phyloP scores from a whole-genome alignment of 1,284 basidiomycete species.

The Apiotrichum veenhuisii region DNA sequence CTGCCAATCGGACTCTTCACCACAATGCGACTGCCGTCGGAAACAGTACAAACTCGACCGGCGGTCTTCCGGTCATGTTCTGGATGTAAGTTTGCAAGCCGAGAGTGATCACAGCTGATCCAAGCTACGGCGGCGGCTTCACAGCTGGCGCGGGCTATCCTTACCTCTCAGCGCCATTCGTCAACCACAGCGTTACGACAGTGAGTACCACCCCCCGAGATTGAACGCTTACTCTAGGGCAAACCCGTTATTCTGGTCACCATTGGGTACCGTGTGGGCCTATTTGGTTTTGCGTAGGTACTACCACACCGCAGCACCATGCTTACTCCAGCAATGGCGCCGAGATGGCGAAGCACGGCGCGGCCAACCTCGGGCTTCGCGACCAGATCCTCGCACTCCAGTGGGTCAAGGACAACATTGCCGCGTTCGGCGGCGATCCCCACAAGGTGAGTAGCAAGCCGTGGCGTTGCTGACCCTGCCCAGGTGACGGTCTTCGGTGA shows the following conservation, averaged over 20 bases:
- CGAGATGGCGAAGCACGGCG: slow-evolving; percentile 35
- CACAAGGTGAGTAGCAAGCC: slow-evolving; percentile 32
- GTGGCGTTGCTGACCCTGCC: no score
- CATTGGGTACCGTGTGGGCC: slow-evolving; percentile 51
- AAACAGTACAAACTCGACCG: slow-evolving; percentile 2
- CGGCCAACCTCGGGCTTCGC: slow-evolving; percentile 47
- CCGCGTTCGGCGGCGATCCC: slow-evolving; percentile 53
- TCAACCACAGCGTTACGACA: slow-evolving; percentile 9
- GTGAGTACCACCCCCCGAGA: slow-evolving; percentile 5
- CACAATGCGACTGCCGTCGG: not conserved
- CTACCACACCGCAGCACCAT: not conserved
- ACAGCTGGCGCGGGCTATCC: slow-evolving; percentile 17
- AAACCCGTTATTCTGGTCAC: slow-evolving; percentile 49
- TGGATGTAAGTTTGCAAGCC: slow-evolving; percentile 24
- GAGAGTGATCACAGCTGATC: not conserved
- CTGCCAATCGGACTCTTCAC: no score
- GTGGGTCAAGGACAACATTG: slow-evolving; percentile 54
- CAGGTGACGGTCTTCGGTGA: slow-evolving; percentile 47
- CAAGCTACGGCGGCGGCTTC: slow-evolving; percentile 44
- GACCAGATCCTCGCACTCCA: slow-evolving; percentile 53
- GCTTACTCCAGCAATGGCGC: slow-evolving; percentile 26
- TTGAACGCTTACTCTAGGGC: slow-evolving; percentile 15
- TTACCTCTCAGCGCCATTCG: slow-evolving; percentile 24
- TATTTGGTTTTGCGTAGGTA: slow-evolving; percentile 49
- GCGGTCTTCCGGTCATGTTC: slow-evolving; percentile 46